Percentiles rank a stretch among this genome's conserved stretches.
Conservation (phyloP, 371 early-diverging fungal species). For the Saksenaea vasiformis region DNA sequence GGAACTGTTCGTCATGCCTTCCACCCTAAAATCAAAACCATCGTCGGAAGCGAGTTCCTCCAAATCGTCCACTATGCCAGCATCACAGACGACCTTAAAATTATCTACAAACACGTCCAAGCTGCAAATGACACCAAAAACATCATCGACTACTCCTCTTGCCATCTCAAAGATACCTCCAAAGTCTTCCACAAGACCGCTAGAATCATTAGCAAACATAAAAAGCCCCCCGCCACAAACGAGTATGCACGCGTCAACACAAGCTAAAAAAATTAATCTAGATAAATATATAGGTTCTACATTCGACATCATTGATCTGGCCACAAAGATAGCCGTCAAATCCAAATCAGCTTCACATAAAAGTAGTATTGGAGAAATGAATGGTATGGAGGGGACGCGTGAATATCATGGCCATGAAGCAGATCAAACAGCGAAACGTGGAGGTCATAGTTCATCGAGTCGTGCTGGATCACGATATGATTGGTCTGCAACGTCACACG, state of each 20-base stretch:
- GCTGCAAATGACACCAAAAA: too few relatives aligned
- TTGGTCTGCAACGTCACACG: not conserved
- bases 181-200: not conserved
- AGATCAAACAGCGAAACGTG: not conserved
- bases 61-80: too few relatives aligned
- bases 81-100: too few relatives aligned
- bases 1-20: too few relatives aligned
- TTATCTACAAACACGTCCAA: too few relatives aligned
- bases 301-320: not conserved
- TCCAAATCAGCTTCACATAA: not conserved
- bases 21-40: too few relatives aligned
- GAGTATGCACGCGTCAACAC: not conserved
- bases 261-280: not conserved
- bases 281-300: not conserved
- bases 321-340: not conserved
- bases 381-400: not conserved
- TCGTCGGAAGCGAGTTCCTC: too few relatives aligned
- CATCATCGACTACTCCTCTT: too few relatives aligned
- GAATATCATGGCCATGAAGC: not conserved
- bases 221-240: not conserved
- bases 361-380: not conserved
- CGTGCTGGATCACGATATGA: slow-evolving; percentile 4
- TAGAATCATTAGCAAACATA: not conserved
- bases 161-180: not conserved
- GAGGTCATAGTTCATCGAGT: not conserved